Base-by-base conservation (phyloP, 352 stramenopile species). In the Globisporangium nagaii region DNA sequence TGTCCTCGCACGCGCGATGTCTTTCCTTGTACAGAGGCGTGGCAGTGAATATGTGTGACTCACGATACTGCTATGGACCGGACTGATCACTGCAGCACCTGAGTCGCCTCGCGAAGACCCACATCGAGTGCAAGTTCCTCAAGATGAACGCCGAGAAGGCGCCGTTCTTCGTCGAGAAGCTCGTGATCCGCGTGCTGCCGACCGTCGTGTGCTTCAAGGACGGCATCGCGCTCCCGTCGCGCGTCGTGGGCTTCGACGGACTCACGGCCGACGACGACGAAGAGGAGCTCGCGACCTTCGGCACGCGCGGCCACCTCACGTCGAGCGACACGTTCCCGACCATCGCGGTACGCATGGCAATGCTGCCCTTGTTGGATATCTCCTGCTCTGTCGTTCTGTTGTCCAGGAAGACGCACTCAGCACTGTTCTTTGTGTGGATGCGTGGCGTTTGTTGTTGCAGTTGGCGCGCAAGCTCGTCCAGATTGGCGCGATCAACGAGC, bases 71-170 rank as follows among this genome's bases (percentile, higher is more conserved):
- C n/a, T n/a, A n/a, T n/a, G n/a, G n/a, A n/a, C n/a, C n/a, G n/a
- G n/a, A n/a, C n/a, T n/a, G n/a, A n/a, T n/a, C n/a, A n/a, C n/a
- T 30, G 25, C 39, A 78, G 66, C 84, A 94, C 60, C 41, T 94
- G 24, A 47, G 35, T 13, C 70, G 74, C 24, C 43, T 94, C n/a
- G 75, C 81, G 13, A 69, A 67, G 27, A 63, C 34, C 25, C 79
- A 91, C 57, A 83, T 94, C 61, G 87, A 97, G 65, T 96, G 90
- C 60, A 98, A 98, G 39, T 97, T 98, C 59, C 58, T 98, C 36
- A 89, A 94, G 55, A 76, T 99, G 32, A 88, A 98, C 70, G 94
- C 93, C 0, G 82, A 96, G 60, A 98, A 98, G 65, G 84, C 93
- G 43, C 93, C 91, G 32, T 99, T 97, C 69, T 87, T 99, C 19